Conservation (phyloP, 352 stramenopile species). For the Phytophthora sp. region DNA sequence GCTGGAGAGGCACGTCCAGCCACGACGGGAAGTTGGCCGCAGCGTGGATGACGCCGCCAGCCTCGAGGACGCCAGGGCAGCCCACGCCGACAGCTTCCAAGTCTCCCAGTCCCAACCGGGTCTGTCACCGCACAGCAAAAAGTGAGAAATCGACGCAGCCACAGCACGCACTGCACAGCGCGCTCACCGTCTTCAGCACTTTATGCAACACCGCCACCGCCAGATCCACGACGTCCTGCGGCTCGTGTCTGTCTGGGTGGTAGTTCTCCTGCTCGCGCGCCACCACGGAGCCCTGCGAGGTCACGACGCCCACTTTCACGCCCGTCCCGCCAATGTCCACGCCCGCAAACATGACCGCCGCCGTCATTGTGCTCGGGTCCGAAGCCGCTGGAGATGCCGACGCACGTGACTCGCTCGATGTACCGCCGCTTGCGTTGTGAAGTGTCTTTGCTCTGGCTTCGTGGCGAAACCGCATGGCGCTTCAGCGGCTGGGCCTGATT, state of each 20-base stretch:
- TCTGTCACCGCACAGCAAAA: conserved; percentile 17
- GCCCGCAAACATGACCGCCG: conserved; percentile 48
- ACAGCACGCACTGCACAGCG: not conserved
- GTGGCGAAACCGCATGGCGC: conserved; percentile 5
- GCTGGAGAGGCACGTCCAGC: conserved; percentile 63
- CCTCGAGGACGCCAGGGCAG: conserved; percentile 63
- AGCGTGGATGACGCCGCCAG: conserved; percentile 60
- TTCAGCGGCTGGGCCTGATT: conserved; percentile 7
- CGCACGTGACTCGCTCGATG: not conserved
- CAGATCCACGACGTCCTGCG: conserved; percentile 60
- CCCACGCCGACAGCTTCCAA: conserved; percentile 63
- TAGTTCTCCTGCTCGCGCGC: conserved; percentile 55
- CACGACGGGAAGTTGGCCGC: conserved; percentile 78
- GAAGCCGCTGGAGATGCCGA: not conserved
- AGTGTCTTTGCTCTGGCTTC: not conserved
- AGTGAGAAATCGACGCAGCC: conserved; percentile 14
- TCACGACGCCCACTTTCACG: conserved; percentile 79
- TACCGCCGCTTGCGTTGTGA: conserved; percentile 15
- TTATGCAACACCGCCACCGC: conserved; percentile 45
- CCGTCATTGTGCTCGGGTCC: conserved; percentile 14
- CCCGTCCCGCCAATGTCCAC: conserved; percentile 79
- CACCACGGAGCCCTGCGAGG: conserved; percentile 49
- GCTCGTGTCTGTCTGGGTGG: conserved; percentile 40
- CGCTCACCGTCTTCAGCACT: conserved; percentile 48
- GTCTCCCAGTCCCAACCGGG: conserved; percentile 33